Conservation (phyloP, 2,329 filamentous ascomycete genomes). For the Cercospora berteroae region DNA sequence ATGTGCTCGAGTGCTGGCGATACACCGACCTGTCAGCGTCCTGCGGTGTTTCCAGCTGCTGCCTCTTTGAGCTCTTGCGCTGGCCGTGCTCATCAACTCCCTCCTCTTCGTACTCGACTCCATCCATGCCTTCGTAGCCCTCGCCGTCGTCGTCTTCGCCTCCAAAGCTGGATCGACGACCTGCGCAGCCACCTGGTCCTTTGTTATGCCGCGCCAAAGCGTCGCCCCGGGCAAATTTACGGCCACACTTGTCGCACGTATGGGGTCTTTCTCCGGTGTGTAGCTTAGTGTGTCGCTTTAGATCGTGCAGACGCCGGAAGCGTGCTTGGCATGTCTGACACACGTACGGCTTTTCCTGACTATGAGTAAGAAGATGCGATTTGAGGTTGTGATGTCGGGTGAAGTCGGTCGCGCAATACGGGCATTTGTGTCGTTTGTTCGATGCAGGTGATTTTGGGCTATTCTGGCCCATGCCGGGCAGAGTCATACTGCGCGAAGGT, state of each 20-base stretch:
- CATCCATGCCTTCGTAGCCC: slow-evolving; percentile 57
- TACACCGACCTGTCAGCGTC: slow-evolving; percentile 58
- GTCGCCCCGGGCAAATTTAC: slow-evolving; percentile 92
- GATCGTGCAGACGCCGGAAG: slow-evolving; percentile 87
- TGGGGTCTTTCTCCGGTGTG: slow-evolving; percentile 96
- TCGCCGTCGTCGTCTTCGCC: slow-evolving; percentile 67
- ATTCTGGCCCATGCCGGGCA: slow-evolving; percentile 49
- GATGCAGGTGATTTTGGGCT: slow-evolving; percentile 61
- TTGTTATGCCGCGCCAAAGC: slow-evolving; percentile 93
- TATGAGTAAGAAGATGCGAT: slow-evolving; percentile 94
- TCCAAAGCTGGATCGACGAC: slow-evolving; percentile 80
- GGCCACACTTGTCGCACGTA: slow-evolving; percentile 89
- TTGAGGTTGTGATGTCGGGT: slow-evolving; percentile 97
- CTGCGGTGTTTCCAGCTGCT: slow-evolving; percentile 61
- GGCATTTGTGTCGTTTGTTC: slow-evolving; percentile 91
- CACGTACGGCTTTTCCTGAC: slow-evolving; percentile 95
- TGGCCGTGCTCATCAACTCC: slow-evolving; percentile 58
- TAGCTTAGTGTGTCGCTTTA: slow-evolving; percentile 94
- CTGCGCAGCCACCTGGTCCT: slow-evolving; percentile 91
- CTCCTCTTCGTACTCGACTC: slow-evolving; percentile 62
- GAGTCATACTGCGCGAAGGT: slow-evolving; percentile 58
- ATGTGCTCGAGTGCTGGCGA: slow-evolving; percentile 70
- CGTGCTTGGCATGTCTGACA: slow-evolving; percentile 91
- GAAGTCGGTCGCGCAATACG: slow-evolving; percentile 94
- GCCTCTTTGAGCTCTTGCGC: slow-evolving; percentile 68